A percentile compares a stretch with the other conserved stretches of the same genome.
Evolutionary conservation across 768 basidiomycete species (phyloP).

Genomic region (Tylopilus sp.): DNA sequence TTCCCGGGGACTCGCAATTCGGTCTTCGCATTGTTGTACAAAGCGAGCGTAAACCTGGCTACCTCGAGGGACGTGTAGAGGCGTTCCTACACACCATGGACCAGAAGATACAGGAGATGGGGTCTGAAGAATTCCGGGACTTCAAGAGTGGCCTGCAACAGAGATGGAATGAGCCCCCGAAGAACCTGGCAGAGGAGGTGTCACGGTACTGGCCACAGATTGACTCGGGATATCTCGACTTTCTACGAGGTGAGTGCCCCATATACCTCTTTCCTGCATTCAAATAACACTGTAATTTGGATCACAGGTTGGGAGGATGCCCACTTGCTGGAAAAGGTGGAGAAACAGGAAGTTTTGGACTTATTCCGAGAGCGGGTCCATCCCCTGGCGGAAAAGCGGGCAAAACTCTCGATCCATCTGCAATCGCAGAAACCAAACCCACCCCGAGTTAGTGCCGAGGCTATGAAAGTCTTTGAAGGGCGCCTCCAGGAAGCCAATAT

Average conservation of each 20-base stretch:
- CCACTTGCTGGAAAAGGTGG: conserved; percentile 55
- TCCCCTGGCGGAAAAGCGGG: conserved; percentile 61
- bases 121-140: conserved; percentile 65
- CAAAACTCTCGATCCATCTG: conserved; percentile 85
- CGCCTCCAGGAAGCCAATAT: conserved; percentile 47
- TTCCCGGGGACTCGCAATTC: conserved; percentile 63
- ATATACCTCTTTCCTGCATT: neutral
- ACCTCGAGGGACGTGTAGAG: conserved; percentile 86
- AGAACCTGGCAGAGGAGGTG: conserved; percentile 84
- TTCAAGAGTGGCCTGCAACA: conserved; percentile 76
- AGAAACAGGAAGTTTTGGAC: conserved; percentile 69
- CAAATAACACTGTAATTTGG: neutral
- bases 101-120: conserved; percentile 63
- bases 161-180: conserved; percentile 80
- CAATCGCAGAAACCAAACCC: conserved; percentile 62
- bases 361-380: conserved; percentile 71
- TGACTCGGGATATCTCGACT: conserved; percentile 80
- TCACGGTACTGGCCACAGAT: conserved; percentile 68
- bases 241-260: conserved; percentile 65
- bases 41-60: conserved; percentile 75
- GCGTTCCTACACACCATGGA: conserved; percentile 80
- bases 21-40: conserved; percentile 86
- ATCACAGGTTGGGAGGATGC: conserved; percentile 70
- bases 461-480: conserved; percentile 59
- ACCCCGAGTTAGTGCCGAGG: conserved; percentile 60